Evolutionary conservation across 345 rosid species (phyloP), one percentile per base, ranked within the genome.

Genomic region (Camelina neglecta): DNA sequence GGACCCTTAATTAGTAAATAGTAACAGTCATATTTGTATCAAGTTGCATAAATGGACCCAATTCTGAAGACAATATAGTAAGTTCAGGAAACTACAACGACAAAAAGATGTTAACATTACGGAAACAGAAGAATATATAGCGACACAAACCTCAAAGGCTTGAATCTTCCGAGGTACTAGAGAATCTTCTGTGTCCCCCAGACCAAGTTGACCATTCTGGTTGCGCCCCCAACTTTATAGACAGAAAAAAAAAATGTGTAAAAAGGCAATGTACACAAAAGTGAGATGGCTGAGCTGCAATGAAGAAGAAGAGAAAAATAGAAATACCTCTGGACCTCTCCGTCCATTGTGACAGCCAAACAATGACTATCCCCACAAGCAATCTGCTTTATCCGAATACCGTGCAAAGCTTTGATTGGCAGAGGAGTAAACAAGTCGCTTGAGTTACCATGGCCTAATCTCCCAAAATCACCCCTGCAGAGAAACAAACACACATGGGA

Each of bases 331-430:
- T 82, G 99, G 47, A 95, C 97, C 79, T 86, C 87, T 54, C 99
- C 99, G 35, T 87, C 97, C 85, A 83, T 78, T 2, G 97, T 95
- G 61, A 92, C 97, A 45, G 99, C 97, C 81, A 92, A 81, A 76
- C 99, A 95, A 73, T 95, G 99, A 85, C 99, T 89, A 75, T 95
- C 97, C 56, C 99, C 99, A 75, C 99, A 92, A 74, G 99, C 97
- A 80, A 95, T 95, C 85, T 92, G 97, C 85, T 84, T 95, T 15
- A 95, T 89, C 81, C 45, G 85, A 79, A 90, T 36, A 70, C 97
- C 93, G 26, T 87, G 87, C 42, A 95, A 80, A 55, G 91, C 89
- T 84, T 88, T 89, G 47, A 95, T 85, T 7, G 97, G 99, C 73
- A 82, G 87, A 7, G 99, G 99, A 72, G 91, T 89, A 81, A 95